Evolutionary conservation across 495 filamentous ascomycete species (phyloP), one percentile per base, ranked within the genome.

Genomic region (Xylaria intraflava): DNA sequence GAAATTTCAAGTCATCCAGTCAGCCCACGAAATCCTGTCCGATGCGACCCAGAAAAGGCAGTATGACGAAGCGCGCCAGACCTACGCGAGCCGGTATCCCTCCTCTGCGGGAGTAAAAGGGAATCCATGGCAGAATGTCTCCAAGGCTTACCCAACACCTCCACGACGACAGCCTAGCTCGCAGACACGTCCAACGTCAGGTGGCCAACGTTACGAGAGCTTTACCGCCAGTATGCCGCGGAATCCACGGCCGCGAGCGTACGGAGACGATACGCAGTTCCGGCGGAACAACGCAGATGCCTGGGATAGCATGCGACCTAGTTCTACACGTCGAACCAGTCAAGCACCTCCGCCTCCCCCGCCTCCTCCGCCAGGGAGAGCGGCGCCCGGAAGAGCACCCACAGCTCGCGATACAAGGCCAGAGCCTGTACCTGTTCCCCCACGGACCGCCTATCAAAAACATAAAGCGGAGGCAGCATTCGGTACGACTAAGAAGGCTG

Each of bases 1-100:
- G 17, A 87, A 86, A 62, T 96, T 96, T 61, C 84, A 93, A 62
- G 77, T 81, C 24, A 94, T 96, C 49, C 88, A 93, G 65, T 78
- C 85, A 1, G 91, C 91, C 20, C 82, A 93, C 56, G 91, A 95
- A 63, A 79, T 96, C 24, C 75, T 96, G 23, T 78, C 75, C 52
- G 88, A 95, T 58, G 72, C 83, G 0, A 69, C 74, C 29, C 70
- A 76, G 58, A 83, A 84, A 49, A 65, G 78, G 11, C 91, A 87
- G 60, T 94, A 93, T 61, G 91, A 96, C 65, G 77, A 80, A 4
- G 80, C 88, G 46, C 82, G 89, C 19, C 62, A 55, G 46, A 57
- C 61, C 16, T 62, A 64, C 17, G 30, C 59, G 0, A 62, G 57
- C 22, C 62, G 67, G 26, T 74, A 68, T 30, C 69, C 75, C 4